These are phyloP conservation scores for Phytopythium aichiense DNA, from an alignment of 352 stramenopile species.

Conservation along the genomic window DNA sequence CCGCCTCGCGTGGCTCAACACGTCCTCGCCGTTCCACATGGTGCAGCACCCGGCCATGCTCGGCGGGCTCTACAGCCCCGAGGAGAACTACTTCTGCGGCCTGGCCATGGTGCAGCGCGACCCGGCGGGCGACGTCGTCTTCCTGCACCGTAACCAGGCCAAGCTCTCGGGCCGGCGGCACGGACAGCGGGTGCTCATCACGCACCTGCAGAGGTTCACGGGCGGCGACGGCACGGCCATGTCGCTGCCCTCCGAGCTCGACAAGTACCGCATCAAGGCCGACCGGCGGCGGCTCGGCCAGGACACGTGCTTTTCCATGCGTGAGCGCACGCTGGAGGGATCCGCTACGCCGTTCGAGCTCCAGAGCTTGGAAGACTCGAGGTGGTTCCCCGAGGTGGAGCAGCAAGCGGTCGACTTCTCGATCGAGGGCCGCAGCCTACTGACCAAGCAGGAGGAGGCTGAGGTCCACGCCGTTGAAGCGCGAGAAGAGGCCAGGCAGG, in stretches of 20 bases:
- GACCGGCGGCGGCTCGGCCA: no score
- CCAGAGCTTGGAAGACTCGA: no score
- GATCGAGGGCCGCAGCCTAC: no score
- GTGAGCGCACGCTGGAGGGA: no score
- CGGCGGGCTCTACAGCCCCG: conserved; percentile 41
- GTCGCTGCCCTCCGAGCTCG: conserved; percentile 19
- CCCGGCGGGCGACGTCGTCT: conserved; percentile 64
- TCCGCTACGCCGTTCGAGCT: no score
- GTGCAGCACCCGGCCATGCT: conserved; percentile 52
- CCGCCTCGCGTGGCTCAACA: conserved; percentile 77
- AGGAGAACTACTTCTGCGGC: conserved; percentile 65
- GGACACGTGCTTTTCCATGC: no score
- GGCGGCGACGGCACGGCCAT: conserved; percentile 48
- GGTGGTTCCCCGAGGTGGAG: no score
- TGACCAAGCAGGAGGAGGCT: no score
- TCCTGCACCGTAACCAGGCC: conserved; percentile 76
- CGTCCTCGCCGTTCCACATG: conserved; percentile 59
- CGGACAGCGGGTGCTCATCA: conserved; percentile 51
- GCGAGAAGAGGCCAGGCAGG: no score
- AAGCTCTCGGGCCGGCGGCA: conserved; percentile 66
- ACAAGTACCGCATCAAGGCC: no score
- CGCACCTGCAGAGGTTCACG: conserved; percentile 74
- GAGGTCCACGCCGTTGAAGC: no score
- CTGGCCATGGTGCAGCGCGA: conserved; percentile 78
- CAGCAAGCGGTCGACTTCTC: no score